A percentile compares a stretch with the other conserved stretches of the same genome.
Conservation (phyloP, 805 yeast genomes). For the Starmerella etchellsii region DNA sequence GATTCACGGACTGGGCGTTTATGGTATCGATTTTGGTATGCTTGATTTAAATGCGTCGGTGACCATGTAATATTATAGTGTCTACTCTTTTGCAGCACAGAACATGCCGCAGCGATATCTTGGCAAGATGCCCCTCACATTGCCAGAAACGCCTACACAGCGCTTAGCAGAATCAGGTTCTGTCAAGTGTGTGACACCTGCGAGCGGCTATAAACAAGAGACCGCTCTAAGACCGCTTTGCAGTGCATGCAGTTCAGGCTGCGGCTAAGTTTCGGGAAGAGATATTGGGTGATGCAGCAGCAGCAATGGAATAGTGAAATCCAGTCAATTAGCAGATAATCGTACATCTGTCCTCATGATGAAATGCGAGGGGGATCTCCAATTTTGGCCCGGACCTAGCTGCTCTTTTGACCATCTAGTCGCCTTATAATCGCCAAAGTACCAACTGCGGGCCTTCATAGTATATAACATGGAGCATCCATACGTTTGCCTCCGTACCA, state of each 20-base stretch:
- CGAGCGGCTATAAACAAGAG: too few species aligned
- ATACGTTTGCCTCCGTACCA: slow-evolving; percentile 32
- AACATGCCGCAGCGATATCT: too few species aligned
- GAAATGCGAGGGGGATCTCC: slow-evolving; percentile 32
- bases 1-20: too few species aligned
- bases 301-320: slow-evolving; percentile 31
- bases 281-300: slow-evolving; percentile 20
- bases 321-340: slow-evolving; percentile 36
- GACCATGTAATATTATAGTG: too few species aligned
- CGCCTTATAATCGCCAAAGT: slow-evolving; percentile 27
- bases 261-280: slow-evolving; percentile 44
- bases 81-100: too few species aligned
- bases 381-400: slow-evolving; percentile 30
- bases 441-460: slow-evolving; percentile 18
- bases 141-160: too few species aligned
- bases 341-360: slow-evolving; percentile 28
- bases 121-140: too few species aligned
- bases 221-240: too few species aligned
- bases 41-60: slow-evolving; percentile 19
- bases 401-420: slow-evolving; percentile 35
- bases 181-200: too few species aligned
- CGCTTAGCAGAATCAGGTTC: too few species aligned
- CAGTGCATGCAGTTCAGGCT: slow-evolving; percentile 31
- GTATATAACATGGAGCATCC: slow-evolving; percentile 18
- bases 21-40: slow-evolving; percentile 39